Evolutionary conservation across 495 filamentous ascomycete genomes (phyloP), one percentile per base, ranked within the genome.

Genomic region (Lasiosphaeria hispida): DNA sequence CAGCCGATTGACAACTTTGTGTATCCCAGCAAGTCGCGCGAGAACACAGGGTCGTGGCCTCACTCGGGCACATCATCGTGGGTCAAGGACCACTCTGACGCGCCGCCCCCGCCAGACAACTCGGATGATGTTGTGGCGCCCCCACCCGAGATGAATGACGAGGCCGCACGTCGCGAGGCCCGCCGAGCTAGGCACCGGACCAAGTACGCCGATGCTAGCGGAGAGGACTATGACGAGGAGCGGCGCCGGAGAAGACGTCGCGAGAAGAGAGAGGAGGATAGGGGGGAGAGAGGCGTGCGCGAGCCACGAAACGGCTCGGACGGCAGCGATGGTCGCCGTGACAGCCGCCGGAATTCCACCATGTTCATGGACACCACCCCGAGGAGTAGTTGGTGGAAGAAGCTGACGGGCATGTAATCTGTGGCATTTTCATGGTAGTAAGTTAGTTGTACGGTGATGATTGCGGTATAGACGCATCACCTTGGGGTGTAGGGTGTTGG

Each of bases 61-160:
- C 79, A 81, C 57, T 80, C 77, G 37, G 80, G 80, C 11, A 83
- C 81, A 9, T 76, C 77, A 40, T 83, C 80, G 4, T 83, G 81
- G 81, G 81, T 83, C 10, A 81, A 82, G 65, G 81, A 83, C n/a
- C 79, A 83, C 61, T 79, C 78, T 1, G 81, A 83, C 53, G 78
- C 79, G 6, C 80, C 80, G 2, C 80, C 79, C 4, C 80, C 80
- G 17, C 78, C 79, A 1, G 72, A 71, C 6, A 65, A 65, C 10
- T 64, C 68, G 39, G 63, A 65, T 3, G 57, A 63, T 10, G 72
- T 67, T 7, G 69, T 43, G 8, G 55, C 44, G 0, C 48, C 52
- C 13, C 58, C 63, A 0, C 61, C 64, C 5, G 64, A 43, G 35
- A 41, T 54, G 18, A 73, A 80, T 55, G 78, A 81, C 18, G 74